Evolutionary conservation across 306 rosid species (phyloP).

Genomic region (Prunus davidiana): DNA sequence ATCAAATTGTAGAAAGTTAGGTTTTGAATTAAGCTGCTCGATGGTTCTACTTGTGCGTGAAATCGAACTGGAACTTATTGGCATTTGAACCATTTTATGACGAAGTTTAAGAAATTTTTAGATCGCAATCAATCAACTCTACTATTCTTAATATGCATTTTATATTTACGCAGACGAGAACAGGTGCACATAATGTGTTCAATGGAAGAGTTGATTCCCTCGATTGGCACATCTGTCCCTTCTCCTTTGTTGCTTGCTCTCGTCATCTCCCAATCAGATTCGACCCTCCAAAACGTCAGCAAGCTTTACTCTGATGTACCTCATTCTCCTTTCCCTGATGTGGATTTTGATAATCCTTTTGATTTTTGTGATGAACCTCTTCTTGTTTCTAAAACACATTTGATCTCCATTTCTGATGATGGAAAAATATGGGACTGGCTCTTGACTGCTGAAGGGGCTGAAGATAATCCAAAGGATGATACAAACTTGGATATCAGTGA

Average conservation of each 20-base stretch:
- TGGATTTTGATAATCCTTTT: conserved; percentile 86
- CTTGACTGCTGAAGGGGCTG: conserved; percentile 66
- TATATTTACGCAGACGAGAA: conserved; percentile 59
- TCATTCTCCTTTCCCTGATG: conserved; percentile 54
- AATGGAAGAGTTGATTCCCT: conserved; percentile 93
- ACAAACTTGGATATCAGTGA: conserved; percentile 34
- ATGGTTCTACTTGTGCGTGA: background rate
- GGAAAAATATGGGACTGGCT: conserved; percentile 98
- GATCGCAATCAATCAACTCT: background rate
- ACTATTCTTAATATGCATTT: conserved; percentile 22
- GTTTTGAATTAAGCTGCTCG: background rate
- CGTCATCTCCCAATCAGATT: conserved; percentile 74
- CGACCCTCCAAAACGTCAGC: conserved; percentile 63
- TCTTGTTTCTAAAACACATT: conserved; percentile 60
- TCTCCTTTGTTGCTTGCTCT: conserved; percentile 76
- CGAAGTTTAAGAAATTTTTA: conserved; percentile 7
- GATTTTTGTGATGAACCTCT: conserved; percentile 59
- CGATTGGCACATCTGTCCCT: conserved; percentile 84
- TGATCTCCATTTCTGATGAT: conserved; percentile 92
- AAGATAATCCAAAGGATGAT: conserved; percentile 47
- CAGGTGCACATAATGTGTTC: conserved; percentile 82
- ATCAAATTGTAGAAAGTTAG: conserved; percentile 3
- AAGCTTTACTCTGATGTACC: conserved; percentile 62
- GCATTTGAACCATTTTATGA: conserved; percentile 8
- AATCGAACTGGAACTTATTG: background rate